Conservation (phyloP, 257 asterid genomes). For the Echium plantagineum region DNA sequence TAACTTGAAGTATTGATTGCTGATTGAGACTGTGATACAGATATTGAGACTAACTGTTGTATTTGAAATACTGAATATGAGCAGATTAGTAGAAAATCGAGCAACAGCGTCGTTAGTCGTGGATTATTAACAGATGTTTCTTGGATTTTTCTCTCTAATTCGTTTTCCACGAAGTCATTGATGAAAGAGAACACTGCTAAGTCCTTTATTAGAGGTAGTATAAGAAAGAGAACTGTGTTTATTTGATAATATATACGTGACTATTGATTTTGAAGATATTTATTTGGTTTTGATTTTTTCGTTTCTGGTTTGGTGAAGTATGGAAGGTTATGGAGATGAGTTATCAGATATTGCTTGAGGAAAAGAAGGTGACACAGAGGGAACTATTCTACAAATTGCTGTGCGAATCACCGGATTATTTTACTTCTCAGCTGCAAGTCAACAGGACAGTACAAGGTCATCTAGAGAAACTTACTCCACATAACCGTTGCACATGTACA, state of each 20-base stretch:
- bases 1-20: too few species aligned
- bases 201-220: conserved; percentile 64
- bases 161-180: conserved; percentile 60
- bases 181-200: conserved; percentile 54
- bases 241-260: not conserved
- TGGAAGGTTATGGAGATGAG: conserved; percentile 97
- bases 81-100: conserved; percentile 58
- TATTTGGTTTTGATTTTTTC: not conserved
- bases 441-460: conserved; percentile 80
- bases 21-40: too few species aligned
- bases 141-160: conserved; percentile 56
- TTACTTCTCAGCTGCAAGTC: conserved; percentile 66
- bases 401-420: conserved; percentile 63
- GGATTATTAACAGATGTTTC: conserved; percentile 61
- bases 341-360: conserved; percentile 54
- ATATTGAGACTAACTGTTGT: too few species aligned
- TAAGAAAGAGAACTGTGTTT: not conserved
- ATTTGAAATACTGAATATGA: not conserved
- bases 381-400: conserved; percentile 83
- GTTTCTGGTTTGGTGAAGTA: conserved; percentile 26
- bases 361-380: conserved; percentile 84
- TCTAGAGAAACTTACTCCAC: too few species aligned
- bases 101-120: conserved; percentile 58
- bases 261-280: not conserved
- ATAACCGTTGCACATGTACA: too few species aligned